Percentiles rank a stretch among this genome's conserved stretches.
Evolutionary conservation across 1,284 basidiomycete genomes (phyloP).

Genomic region (Pseudozyma sp.): DNA sequence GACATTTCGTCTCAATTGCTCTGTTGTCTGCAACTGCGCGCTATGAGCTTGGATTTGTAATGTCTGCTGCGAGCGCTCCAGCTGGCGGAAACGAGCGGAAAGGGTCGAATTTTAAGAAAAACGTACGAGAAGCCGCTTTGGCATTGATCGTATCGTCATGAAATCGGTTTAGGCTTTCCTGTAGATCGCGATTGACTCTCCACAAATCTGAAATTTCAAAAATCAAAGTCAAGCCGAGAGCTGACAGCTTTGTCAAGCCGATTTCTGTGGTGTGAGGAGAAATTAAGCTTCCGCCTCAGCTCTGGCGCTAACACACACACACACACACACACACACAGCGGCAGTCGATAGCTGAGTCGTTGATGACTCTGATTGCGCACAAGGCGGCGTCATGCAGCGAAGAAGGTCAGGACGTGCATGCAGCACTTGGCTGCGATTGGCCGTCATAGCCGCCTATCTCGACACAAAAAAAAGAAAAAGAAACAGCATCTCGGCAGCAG

Average conservation of each 20-base stretch:
- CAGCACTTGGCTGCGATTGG: not conserved
- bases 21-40: conserved; percentile 1
- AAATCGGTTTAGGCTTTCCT: too few species aligned
- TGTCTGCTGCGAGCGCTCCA: too few species aligned
- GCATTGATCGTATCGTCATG: not conserved
- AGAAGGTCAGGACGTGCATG: not conserved
- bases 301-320: too few species aligned
- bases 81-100: too few species aligned
- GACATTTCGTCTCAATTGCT: conserved; percentile 21
- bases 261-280: too few species aligned
- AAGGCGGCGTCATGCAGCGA: not conserved
- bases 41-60: too few species aligned
- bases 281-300: too few species aligned
- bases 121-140: not conserved
- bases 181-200: too few species aligned
- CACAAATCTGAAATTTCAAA: conserved; percentile 10
- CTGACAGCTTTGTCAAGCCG: too few species aligned
- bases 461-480: too few species aligned
- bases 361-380: not conserved
- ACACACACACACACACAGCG: not conserved
- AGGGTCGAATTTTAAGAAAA: conserved; percentile 2
- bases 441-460: not conserved
- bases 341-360: too few species aligned
- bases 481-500: too few species aligned
- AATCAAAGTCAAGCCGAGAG: not conserved